Percentiles rank a stretch among this genome's conserved stretches.
phyloP scores from a whole-genome alignment of 1,284 basidiomycete genomes.

The Trametes hirsuta region DNA sequence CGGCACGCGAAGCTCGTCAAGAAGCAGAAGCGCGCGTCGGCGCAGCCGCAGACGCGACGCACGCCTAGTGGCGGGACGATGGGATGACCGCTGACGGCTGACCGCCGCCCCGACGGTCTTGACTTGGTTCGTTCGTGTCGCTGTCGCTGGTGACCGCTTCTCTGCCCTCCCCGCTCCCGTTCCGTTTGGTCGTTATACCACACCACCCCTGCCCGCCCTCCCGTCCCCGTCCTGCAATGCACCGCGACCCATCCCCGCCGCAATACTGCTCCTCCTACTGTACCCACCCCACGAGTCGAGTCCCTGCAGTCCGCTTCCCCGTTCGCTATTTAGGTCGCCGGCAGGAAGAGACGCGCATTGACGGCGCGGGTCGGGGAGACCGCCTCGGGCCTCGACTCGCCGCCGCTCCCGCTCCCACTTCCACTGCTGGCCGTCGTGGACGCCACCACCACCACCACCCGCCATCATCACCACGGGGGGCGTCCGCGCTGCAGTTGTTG shows the following conservation, averaged over 20 bases:
- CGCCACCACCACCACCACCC: background rate
- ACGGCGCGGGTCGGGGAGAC: background rate
- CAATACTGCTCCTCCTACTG: background rate
- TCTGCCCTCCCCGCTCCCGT: background rate
- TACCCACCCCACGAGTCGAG: background rate
- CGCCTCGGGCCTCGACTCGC: background rate
- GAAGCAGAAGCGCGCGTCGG: conserved; percentile 51
- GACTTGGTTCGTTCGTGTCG: background rate
- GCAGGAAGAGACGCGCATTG: background rate
- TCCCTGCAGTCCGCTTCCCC: background rate
- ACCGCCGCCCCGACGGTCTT: background rate
- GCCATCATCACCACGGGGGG: background rate
- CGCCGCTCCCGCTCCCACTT: no score
- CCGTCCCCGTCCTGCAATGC: background rate
- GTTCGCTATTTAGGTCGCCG: background rate
- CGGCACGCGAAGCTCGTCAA: conserved; percentile 46
- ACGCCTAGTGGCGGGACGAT: conserved; percentile 19
- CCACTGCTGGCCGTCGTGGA: no score
- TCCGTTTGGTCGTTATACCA: conserved; percentile 13
- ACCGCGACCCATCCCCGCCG: background rate
- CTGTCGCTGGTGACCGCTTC: background rate
- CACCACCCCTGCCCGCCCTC: background rate
- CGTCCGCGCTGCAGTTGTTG: conserved; percentile 18
- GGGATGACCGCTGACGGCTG: conserved; percentile 7
- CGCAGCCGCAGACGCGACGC: conserved; percentile 32